Evolutionary conservation across 129 eudicot species (phyloP).

Genomic region (Flaveria trinervia): DNA sequence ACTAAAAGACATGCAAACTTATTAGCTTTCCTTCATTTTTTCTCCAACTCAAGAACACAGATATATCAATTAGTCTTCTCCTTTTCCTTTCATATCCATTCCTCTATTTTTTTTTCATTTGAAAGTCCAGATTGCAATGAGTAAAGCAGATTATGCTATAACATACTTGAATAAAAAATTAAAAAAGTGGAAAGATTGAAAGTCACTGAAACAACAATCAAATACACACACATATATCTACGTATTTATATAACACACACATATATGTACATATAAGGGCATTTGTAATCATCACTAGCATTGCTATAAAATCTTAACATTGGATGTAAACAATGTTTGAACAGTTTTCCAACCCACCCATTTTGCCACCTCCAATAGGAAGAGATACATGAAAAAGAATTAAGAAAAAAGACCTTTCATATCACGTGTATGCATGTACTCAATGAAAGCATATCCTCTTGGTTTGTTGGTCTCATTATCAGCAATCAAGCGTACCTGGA

Average conservation of each 20-base stretch:
- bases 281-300: not conserved
- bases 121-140: not conserved
- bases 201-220: not conserved
- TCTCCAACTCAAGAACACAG: not conserved
- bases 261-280: not conserved
- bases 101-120: not conserved
- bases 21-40: not conserved
- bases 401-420: slow-evolving; percentile 69
- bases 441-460: slow-evolving; percentile 95
- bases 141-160: not conserved
- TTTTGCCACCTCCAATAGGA: not conserved
- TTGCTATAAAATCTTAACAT: not conserved
- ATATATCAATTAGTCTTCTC: not conserved
- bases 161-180: not conserved
- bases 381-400: not conserved
- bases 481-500: slow-evolving; percentile 85
- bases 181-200: not conserved
- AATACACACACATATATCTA: not conserved
- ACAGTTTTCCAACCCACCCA: not conserved
- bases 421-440: slow-evolving; percentile 93
- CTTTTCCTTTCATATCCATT: not conserved
- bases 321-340: not conserved
- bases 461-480: slow-evolving; percentile 84
- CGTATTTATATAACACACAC: not conserved
- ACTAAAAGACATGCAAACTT: not conserved